A percentile compares a stretch with the other conserved stretches of the same genome.
Conservation (phyloP, 2,329 filamentous ascomycete genomes). For the Microdochium trichocladiopsis region DNA sequence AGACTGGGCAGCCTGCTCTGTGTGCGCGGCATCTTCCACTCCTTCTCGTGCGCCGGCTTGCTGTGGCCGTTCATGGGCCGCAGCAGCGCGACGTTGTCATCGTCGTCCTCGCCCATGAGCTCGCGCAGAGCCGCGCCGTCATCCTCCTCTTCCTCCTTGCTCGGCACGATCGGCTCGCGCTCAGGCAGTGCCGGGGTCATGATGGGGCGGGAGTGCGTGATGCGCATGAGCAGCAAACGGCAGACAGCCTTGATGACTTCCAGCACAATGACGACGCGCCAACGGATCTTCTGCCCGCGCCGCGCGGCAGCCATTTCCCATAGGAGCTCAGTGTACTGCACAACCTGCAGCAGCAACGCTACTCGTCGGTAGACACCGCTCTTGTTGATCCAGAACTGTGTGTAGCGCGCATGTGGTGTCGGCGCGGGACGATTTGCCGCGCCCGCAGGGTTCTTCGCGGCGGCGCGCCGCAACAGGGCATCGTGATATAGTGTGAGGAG, state of each 20-base stretch:
- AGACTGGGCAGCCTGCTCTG: constrained; percentile 78
- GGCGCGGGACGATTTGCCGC: constrained; percentile 44
- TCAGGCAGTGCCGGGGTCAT: constrained; percentile 81
- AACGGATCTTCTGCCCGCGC: constrained; percentile 71
- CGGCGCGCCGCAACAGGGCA: constrained; percentile 62
- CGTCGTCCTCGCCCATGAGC: constrained; percentile 26
- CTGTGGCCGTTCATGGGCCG: constrained; percentile 29
- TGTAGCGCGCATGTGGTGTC: constrained; percentile 58
- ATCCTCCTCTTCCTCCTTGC: constrained; percentile 37
- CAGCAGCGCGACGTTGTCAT: constrained; percentile 24
- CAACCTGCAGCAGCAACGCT: constrained; percentile 77
- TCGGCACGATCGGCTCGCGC: constrained; percentile 64
- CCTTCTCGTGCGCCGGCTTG: constrained; percentile 47
- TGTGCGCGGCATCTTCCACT: constrained; percentile 93
- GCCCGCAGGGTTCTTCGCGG: constrained; percentile 48
- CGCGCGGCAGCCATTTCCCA: constrained; percentile 96
- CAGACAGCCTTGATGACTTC: constrained; percentile 85
- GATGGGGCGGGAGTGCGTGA: constrained; percentile 77
- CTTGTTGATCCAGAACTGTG: constrained; percentile 56
- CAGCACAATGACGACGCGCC: constrained; percentile 79
- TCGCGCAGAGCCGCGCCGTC: constrained; percentile 33
- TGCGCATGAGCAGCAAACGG: constrained; percentile 67
- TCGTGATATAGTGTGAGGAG: constrained; percentile 92
- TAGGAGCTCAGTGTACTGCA: constrained; percentile 91
- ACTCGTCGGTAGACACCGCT: constrained; percentile 70